Evolutionary conservation across 192 early-diverging fungal species (phyloP).

Genomic region (Mortierella antarctica): DNA sequence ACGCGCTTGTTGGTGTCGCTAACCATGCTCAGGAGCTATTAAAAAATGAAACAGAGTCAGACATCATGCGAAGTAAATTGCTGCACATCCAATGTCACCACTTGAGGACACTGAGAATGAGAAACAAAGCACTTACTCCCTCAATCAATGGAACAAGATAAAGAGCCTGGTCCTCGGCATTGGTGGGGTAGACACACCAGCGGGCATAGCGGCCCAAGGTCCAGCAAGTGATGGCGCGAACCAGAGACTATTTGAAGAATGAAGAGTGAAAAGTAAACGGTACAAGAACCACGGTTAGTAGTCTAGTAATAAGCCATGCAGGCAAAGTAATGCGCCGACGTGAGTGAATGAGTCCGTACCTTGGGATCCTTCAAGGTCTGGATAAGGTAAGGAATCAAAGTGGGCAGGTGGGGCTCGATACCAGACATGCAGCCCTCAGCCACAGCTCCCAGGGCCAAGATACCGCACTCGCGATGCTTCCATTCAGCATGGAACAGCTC

Average conservation of each 20-base stretch:
- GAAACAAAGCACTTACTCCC: constrained; percentile 45
- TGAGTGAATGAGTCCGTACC: constrained; percentile 49
- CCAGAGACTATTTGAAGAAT: constrained; percentile 72
- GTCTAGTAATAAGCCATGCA: background rate
- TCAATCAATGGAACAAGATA: constrained; percentile 91
- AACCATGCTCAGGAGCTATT: constrained; percentile 71
- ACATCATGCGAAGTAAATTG: background rate
- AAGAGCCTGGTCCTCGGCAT: constrained; percentile 64
- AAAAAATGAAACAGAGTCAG: constrained; percentile 25
- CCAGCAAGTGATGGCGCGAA: constrained; percentile 99
- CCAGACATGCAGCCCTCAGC: constrained; percentile 94
- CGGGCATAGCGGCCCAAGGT: constrained; percentile 92
- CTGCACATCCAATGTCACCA: background rate
- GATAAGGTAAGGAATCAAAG: constrained; percentile 88
- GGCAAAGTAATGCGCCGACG: background rate
- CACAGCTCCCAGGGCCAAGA: constrained; percentile 97
- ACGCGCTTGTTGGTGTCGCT: constrained; percentile 98
- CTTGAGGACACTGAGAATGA: background rate
- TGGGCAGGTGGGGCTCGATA: constrained; percentile 90
- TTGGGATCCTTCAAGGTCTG: constrained; percentile 83
- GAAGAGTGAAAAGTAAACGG: background rate
- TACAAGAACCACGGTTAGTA: background rate
- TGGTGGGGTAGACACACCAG: constrained; percentile 76
- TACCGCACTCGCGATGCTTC: constrained; percentile 93
- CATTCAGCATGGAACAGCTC: constrained; percentile 89